A percentile compares a stretch with the other conserved stretches of the same genome.
phyloP scores from a whole-genome alignment of 148 eudicot genomes.

The Rhododendron vialii region DNA sequence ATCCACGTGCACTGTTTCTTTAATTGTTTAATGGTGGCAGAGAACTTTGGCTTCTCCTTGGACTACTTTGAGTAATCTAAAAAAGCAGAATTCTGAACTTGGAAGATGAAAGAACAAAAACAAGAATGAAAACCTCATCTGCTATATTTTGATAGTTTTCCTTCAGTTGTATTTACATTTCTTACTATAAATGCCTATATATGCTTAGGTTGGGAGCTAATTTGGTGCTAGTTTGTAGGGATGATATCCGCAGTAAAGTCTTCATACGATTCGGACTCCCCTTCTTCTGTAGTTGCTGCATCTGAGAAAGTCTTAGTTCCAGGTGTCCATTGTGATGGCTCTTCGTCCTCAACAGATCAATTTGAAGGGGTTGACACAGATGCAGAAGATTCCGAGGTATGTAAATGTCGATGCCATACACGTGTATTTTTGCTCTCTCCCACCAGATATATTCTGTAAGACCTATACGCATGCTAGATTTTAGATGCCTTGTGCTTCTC shows the following conservation, averaged over 20 bases:
- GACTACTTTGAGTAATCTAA: not conserved
- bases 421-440: not conserved
- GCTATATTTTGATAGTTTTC: not conserved
- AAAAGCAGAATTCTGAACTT: not conserved
- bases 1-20: not conserved
- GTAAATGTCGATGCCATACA: not conserved
- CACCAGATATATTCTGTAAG: not conserved
- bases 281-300: slow-evolving; percentile 49
- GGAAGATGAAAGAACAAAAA: not conserved
- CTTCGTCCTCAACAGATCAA: slow-evolving; percentile 36
- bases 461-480: not conserved
- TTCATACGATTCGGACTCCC: slow-evolving; percentile 50
- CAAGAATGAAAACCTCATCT: slow-evolving; percentile 1
- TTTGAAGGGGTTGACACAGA: slow-evolving; percentile 35
- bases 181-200: not conserved
- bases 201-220: slow-evolving; percentile 3
- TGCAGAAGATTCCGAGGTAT: slow-evolving; percentile 43
- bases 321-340: slow-evolving; percentile 47
- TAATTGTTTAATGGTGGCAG: not conserved
- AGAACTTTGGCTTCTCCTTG: not conserved
- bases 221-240: slow-evolving; percentile 51
- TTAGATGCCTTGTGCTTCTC: not conserved
- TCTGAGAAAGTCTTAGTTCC: slow-evolving; percentile 81
- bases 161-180: not conserved
- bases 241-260: slow-evolving; percentile 60